Conservation (phyloP, 352 stramenopile species). For the Phytopythium helicoides region DNA sequence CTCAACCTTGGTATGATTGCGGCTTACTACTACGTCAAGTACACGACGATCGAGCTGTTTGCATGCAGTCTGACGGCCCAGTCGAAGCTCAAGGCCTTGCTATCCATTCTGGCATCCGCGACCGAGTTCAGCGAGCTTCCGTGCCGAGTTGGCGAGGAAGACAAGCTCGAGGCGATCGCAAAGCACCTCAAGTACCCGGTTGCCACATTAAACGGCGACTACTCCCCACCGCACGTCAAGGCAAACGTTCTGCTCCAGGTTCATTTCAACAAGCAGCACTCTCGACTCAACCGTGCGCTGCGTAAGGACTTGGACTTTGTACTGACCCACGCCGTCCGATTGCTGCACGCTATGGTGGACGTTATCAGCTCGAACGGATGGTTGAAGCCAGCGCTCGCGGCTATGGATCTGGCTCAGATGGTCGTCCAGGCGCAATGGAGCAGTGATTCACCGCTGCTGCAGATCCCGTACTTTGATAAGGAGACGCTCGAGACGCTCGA, state of each 20-base stretch:
- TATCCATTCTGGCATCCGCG: slow-evolving; percentile 96
- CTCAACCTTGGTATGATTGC: slow-evolving; percentile 99
- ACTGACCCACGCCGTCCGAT: slow-evolving; percentile 88
- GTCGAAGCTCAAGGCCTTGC: slow-evolving; percentile 95
- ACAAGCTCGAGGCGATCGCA: slow-evolving; percentile 91
- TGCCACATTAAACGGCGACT: slow-evolving; percentile 75
- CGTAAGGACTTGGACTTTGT: slow-evolving; percentile 91
- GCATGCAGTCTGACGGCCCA: slow-evolving; percentile 95
- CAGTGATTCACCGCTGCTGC: slow-evolving; percentile 94
- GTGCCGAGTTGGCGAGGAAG: slow-evolving; percentile 93
- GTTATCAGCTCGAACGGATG: slow-evolving; percentile 99
- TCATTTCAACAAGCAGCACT: slow-evolving; percentile 95
- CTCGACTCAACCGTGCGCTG: slow-evolving; percentile 90
- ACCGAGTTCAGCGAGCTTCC: slow-evolving; percentile 96
- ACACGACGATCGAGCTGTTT: slow-evolving; percentile 99
- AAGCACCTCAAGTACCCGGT: slow-evolving; percentile 94
- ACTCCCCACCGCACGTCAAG: slow-evolving; percentile 95
- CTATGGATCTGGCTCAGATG: slow-evolving; percentile 99
- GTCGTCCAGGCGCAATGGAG: slow-evolving; percentile 98
- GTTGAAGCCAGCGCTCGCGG: slow-evolving; percentile 97
- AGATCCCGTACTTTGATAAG: slow-evolving; percentile 95
- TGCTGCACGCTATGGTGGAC: slow-evolving; percentile 98
- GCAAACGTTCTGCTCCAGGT: slow-evolving; percentile 96
- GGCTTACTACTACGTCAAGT: slow-evolving; percentile 99
- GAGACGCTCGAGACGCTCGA: slow-evolving; percentile 39